Evolutionary conservation across 1,284 basidiomycete genomes (phyloP), one percentile per base, ranked within the genome.

Genomic region (Apiotrichum veenhuisii): DNA sequence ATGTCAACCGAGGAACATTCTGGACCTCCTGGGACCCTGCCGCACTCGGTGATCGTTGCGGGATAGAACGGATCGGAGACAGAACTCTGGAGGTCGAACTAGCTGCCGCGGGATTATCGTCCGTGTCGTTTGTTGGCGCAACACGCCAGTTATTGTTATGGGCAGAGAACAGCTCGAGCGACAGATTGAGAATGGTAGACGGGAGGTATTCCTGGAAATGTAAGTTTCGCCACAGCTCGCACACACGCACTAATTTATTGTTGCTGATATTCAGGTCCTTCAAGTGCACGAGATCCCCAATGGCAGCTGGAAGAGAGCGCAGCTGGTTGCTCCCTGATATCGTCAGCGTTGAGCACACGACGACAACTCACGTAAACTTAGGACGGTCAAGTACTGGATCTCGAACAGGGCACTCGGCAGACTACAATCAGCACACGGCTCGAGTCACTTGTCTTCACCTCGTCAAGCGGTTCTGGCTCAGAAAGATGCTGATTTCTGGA

Each of bases 401-500:
- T 76, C 72, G 42, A 77, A 77, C 46, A 77, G 51, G 0, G 73
- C 73, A 27, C 67, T 73, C 2, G 76, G 76, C 1, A 77, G 59
- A 30, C 75, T 75, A 50, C 22, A n/a, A 10, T 20, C 17, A 43
- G 20, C 23, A 44, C 15, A 11, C 20, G 23, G 3, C 20, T 33
- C 14, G 44, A 20, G 18, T 8, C 9, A 10, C 10, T 33, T 17
- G 22, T n/a, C 62, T 68, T 48, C 48, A 74, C 74, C 61, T 70
- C 1, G 64, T 65, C 14, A 76, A 61, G 14, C 36, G 42, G 47
- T 76, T 76, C 14, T 65, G 57, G 27, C 56, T 65, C 18, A 56
- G 58, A 55, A 57, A 69, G 20, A 68, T 61, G 12, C 33, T 58
- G 26, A 65, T 59, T 40, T 59, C 57, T 44, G 58, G 63, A 23